phyloP scores from a whole-genome alignment of 2,329 filamentous ascomycete genomes.

The Lomentospora prolificans region DNA sequence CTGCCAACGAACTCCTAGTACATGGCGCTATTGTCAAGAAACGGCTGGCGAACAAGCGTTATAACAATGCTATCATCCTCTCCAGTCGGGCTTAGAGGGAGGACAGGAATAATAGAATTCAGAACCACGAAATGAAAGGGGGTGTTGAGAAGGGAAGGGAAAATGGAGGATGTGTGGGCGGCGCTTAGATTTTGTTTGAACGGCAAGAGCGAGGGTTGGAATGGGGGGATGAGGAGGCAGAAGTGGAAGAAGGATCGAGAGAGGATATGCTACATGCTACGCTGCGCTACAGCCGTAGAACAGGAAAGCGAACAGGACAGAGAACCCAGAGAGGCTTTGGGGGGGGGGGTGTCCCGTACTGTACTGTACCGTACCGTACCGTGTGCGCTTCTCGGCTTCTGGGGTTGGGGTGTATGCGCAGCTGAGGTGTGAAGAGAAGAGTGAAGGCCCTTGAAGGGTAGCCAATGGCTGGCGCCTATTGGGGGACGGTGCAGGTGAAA shows the following conservation, averaged over 20 bases:
- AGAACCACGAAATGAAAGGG: constrained; percentile 1
- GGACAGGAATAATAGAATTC: neutral
- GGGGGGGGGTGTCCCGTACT: neutral
- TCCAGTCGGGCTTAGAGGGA: neutral
- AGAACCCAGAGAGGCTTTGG: neutral
- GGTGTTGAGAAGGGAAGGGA: constrained; percentile 5
- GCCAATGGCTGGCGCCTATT: neutral
- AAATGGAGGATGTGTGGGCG: constrained; percentile 6
- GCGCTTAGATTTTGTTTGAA: constrained; percentile 8
- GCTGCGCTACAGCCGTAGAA: neutral
- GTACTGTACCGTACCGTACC: neutral
- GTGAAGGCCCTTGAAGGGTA: neutral
- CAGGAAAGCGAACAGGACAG: neutral
- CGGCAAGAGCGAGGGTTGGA: neutral
- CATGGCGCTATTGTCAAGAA: neutral
- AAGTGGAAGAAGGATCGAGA: neutral
- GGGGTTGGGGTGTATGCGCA: neutral
- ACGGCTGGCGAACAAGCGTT: neutral
- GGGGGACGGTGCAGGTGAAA: neutral
- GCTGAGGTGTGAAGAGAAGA: neutral
- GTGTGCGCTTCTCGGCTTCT: neutral
- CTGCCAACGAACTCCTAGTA: neutral
- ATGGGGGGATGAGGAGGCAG: neutral
- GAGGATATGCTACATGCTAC: neutral
- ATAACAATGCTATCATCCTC: constrained; percentile 5